phyloP scores from a whole-genome alignment of 2,329 filamentous ascomycete genomes.

The Aspergillus chevalieri region DNA sequence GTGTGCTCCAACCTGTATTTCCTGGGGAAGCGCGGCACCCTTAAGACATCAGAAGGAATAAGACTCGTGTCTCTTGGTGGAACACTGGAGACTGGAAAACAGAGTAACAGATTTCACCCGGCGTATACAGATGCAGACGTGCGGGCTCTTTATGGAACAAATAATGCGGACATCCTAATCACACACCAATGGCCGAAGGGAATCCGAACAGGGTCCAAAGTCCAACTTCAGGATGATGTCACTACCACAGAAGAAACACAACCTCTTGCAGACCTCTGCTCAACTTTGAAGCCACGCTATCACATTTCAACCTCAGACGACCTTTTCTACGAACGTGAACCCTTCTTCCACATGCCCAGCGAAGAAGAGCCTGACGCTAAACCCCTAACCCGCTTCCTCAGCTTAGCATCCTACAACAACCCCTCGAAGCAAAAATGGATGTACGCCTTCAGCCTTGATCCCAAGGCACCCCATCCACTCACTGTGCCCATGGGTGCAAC shows the following conservation, averaged over 20 bases:
- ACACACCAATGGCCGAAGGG: slow-evolving; percentile 79
- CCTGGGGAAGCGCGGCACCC: slow-evolving; percentile 76
- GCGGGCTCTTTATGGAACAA: slow-evolving; percentile 66
- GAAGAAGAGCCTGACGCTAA: slow-evolving; percentile 50
- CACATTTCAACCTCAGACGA: slow-evolving; percentile 69
- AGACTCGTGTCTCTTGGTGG: slow-evolving; percentile 84
- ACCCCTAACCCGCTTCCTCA: slow-evolving; percentile 80
- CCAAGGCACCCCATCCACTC: slow-evolving; percentile 53
- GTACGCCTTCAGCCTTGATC: slow-evolving; percentile 61
- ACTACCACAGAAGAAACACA: slow-evolving; percentile 52
- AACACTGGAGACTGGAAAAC: slow-evolving; percentile 44
- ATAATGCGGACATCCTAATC: slow-evolving; percentile 77
- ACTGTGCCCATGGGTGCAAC: slow-evolving; percentile 66
- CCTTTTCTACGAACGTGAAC: slow-evolving; percentile 84
- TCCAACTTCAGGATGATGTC: slow-evolving; percentile 51
- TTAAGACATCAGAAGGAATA: slow-evolving; percentile 84
- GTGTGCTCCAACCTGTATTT: slow-evolving; percentile 89
- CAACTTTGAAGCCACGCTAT: slow-evolving; percentile 79
- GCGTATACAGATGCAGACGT: slow-evolving; percentile 73
- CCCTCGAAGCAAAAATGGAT: slow-evolving; percentile 62
- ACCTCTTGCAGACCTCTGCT: slow-evolving; percentile 71
- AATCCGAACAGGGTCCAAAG: slow-evolving; percentile 63
- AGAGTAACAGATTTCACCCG: slow-evolving; percentile 64
- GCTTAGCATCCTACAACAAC: slow-evolving; percentile 74
- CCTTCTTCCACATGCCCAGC: slow-evolving; percentile 67